Conservation (phyloP, 352 stramenopile genomes). For the Phytophthora tubulina region DNA sequence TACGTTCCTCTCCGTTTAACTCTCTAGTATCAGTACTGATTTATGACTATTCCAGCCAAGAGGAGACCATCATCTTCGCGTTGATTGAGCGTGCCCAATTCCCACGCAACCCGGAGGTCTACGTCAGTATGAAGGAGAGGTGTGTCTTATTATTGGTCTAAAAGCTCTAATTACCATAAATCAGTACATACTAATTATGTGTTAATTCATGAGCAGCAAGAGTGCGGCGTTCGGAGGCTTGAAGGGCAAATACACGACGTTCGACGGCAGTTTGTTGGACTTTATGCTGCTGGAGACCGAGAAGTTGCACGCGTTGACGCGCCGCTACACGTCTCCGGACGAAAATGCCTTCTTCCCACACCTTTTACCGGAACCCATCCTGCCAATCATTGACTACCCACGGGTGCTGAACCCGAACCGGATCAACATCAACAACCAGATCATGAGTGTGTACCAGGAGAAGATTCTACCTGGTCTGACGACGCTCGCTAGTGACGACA, state of each 20-base stretch:
- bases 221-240: constrained; percentile 80
- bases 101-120: constrained; percentile 95
- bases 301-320: constrained; percentile 93
- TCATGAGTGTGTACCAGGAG: constrained; percentile 97
- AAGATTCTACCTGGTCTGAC: constrained; percentile 95
- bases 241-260: constrained; percentile 88
- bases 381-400: constrained; percentile 94
- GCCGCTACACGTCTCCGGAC: constrained; percentile 98
- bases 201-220: constrained; percentile 41
- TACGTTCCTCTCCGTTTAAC: constrained; percentile 13
- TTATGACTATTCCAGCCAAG: constrained; percentile 59
- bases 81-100: constrained; percentile 99
- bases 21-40: neutral
- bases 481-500: constrained; percentile 89
- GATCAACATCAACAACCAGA: constrained; percentile 98
- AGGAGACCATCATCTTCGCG: constrained; percentile 99
- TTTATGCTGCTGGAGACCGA: constrained; percentile 99
- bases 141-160: constrained; percentile 23
- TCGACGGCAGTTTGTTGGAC: constrained; percentile 91
- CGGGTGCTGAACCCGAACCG: constrained; percentile 93
- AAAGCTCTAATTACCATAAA: constrained; percentile 1
- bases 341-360: constrained; percentile 98
- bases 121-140: constrained; percentile 90
- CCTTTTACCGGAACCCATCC: constrained; percentile 90
- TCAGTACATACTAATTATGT: neutral